These are phyloP conservation scores for Chenopodium berlandieri DNA, from an alignment of 148 eudicot species.

Conservation along the genomic window DNA sequence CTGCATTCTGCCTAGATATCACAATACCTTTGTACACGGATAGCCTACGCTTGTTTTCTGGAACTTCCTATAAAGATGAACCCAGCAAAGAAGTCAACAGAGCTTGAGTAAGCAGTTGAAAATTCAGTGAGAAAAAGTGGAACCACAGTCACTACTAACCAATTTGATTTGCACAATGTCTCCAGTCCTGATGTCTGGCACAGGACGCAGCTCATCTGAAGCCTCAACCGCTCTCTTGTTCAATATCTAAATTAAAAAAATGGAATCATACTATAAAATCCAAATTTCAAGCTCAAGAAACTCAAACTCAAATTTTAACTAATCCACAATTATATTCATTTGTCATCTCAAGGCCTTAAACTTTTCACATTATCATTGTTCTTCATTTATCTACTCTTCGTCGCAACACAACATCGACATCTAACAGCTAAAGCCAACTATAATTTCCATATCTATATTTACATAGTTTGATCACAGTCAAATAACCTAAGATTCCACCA, in stretches of 20 bases:
- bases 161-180: slow-evolving; percentile 79
- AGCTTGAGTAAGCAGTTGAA: not conserved
- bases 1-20: slow-evolving; percentile 90
- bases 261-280: not conserved
- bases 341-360: not conserved
- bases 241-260: slow-evolving; percentile 50
- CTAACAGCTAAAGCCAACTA: not conserved
- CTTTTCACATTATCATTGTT: not conserved
- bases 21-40: slow-evolving; percentile 90
- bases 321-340: not conserved
- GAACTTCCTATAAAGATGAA: slow-evolving; percentile 56
- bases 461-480: not conserved
- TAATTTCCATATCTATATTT: not conserved
- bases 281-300: not conserved
- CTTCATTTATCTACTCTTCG: not conserved
- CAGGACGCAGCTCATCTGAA: slow-evolving; percentile 48
- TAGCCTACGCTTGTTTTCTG: slow-evolving; percentile 66
- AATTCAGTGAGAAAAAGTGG: not conserved
- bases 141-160: slow-evolving; percentile 37
- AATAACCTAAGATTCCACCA: not conserved
- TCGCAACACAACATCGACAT: too few relatives aligned
- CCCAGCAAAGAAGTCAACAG: slow-evolving; percentile 17
- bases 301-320: not conserved
- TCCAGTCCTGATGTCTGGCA: slow-evolving; percentile 79
- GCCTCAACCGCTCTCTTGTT: slow-evolving; percentile 85